Evolutionary conservation across 2,329 filamentous ascomycete genomes (phyloP).

Genomic region (Fusarium anthophilum): DNA sequence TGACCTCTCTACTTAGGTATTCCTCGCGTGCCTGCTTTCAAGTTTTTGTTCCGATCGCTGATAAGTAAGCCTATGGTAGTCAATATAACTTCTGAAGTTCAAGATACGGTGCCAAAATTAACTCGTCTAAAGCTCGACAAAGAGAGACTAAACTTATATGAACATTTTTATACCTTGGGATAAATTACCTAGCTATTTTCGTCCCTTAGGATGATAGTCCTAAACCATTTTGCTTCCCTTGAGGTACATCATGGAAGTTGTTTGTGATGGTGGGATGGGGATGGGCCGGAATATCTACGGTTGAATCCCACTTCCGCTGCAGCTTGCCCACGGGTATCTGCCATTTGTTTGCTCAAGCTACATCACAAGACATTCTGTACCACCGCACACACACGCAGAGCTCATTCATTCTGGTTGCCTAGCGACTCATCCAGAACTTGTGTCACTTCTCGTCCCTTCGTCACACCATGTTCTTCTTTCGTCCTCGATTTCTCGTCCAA

Average conservation of each 20-base stretch:
- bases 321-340: background rate
- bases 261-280: background rate
- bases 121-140: background rate
- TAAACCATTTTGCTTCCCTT: background rate
- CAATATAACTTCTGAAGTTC: background rate
- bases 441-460: background rate
- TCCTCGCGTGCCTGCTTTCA: too few relatives aligned
- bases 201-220: rapidly evolving
- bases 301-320: background rate
- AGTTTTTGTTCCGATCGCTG: too few relatives aligned
- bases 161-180: rapidly evolving
- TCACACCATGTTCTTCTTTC: too few relatives aligned
- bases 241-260: background rate
- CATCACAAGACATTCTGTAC: background rate
- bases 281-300: background rate
- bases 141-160: rapidly evolving
- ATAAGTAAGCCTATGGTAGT: background rate
- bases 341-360: background rate
- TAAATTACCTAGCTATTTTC: rapidly evolving
- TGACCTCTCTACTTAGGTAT: too few relatives aligned
- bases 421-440: too few relatives aligned
- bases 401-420: rapidly evolving
- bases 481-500: too few relatives aligned
- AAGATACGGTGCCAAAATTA: background rate
- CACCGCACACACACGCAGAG: background rate